Base-by-base conservation (phyloP, 2,329 filamentous ascomycete species). In the Cryphonectria naterciae region DNA sequence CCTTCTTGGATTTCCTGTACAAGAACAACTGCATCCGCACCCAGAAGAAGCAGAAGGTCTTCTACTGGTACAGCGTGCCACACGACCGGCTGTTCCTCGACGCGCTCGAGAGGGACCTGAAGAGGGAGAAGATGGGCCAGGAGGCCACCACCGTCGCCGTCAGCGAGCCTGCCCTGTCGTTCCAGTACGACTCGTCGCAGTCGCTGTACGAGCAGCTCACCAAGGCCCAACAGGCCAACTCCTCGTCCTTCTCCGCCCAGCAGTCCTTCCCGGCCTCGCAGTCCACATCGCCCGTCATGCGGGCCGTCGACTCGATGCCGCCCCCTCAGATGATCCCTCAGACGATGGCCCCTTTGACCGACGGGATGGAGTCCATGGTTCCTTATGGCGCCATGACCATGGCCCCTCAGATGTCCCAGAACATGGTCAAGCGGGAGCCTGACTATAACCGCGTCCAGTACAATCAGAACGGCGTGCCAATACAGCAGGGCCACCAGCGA, bases 11-110 rank as follows among this genome's bases (percentile, higher is more conserved):
- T 83, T 99, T 98, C 81, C 87, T 99, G 61, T 99, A 99, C 90
- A 99, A 99, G 88, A 99, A 99, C 89, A 99, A 99, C 86, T 99
- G 96, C 88, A 99, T 99, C 77, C 92, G 96, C 77, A 99, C 96
- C 52, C 96, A 99, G 83, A 99, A 99, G 90, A 99, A 99, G 88
- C 96, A 99, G 80, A 99, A 99, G 87, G 96, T 99, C 75, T 99
- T 99, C 80, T 99, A 98, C 85, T 99, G 96, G 96, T 99, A 98
- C 84, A 98, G 95, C 85, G 96, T 99, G 64, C 96, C 96, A 1
- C 96, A 99, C 81, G 96, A 99, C 83, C 91, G 96, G 68, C 90
- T 99, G 67, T 99, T 99, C 84, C 91, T 99, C 76, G 96, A 99
- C 84, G 96, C 96, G 54, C 86, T 99, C 77, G 96, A 99, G 87